Evolutionary conservation across 2,329 filamentous ascomycete genomes (phyloP).

Genomic region (Rachicladosporium sp.): DNA sequence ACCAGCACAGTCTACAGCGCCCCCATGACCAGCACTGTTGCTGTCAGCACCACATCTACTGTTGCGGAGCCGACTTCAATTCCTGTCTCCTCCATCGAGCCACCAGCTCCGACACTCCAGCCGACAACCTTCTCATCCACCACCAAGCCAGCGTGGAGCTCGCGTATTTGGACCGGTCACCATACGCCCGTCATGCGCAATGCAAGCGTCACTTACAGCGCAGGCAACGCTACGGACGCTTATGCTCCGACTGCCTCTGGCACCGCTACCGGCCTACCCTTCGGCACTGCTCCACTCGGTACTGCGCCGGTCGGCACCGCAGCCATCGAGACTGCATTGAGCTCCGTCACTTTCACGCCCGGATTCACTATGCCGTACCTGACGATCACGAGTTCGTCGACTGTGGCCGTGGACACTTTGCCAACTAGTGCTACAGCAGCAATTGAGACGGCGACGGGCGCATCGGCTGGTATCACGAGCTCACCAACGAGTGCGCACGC

Average conservation of each 20-base stretch:
- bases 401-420: neutral
- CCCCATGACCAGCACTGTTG: neutral
- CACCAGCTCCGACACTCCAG: neutral
- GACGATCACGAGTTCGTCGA: no score
- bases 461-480: neutral
- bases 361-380: no score
- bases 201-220: no score
- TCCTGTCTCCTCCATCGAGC: neutral
- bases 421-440: neutral
- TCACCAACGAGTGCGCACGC: constrained; percentile 1
- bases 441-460: neutral
- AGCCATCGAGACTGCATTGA: no score
- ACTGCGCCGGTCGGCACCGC: no score
- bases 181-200: neutral
- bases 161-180: neutral
- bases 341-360: no score
- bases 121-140: neutral
- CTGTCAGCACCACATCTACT: neutral
- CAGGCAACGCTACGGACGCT: no score
- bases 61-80: neutral
- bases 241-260: no score
- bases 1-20: neutral
- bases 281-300: no score
- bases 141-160: neutral
- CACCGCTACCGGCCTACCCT: neutral